A percentile compares a stretch with the other conserved stretches of the same genome.
phyloP scores from a whole-genome alignment of 148 eudicot species.

The Agrostemma githago region DNA sequence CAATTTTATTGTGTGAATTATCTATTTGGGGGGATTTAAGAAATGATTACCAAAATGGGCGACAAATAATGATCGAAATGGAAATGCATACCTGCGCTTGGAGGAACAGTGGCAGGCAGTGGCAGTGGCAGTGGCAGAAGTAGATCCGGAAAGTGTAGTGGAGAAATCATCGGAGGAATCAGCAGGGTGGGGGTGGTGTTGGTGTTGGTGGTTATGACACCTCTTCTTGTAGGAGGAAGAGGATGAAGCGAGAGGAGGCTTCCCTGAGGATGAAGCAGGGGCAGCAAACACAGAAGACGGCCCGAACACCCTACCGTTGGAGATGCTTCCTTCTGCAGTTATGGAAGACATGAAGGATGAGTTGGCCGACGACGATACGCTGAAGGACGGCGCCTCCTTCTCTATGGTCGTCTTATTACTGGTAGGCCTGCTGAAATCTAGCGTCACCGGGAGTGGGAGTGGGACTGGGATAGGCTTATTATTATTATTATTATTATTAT shows the following conservation, averaged over 20 bases:
- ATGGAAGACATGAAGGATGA: slow-evolving; percentile 41
- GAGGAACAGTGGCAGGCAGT: slow-evolving; percentile 40
- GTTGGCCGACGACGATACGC: slow-evolving; percentile 34
- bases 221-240: slow-evolving; percentile 34
- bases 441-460: slow-evolving; percentile 25
- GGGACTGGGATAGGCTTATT: not conserved
- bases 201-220: slow-evolving; percentile 31
- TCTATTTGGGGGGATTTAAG: too few species aligned
- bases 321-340: slow-evolving; percentile 53
- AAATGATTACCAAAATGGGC: too few species aligned
- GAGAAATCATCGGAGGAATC: slow-evolving; percentile 28
- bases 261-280: slow-evolving; percentile 16
- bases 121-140: slow-evolving; percentile 8
- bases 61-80: not conserved
- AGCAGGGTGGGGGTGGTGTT: slow-evolving; percentile 1
- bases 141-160: slow-evolving; percentile 23
- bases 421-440: slow-evolving; percentile 39
- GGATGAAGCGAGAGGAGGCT: slow-evolving; percentile 39
- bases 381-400: slow-evolving; percentile 22
- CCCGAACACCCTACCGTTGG: slow-evolving; percentile 41
- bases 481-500: too few species aligned
- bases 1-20: too few species aligned
- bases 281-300: slow-evolving; percentile 24
- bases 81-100: slow-evolving; percentile 38
- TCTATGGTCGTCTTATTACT: not conserved